Base-by-base conservation (phyloP, 2,329 filamentous ascomycete genomes). In the Colletotrichum magnum region DNA sequence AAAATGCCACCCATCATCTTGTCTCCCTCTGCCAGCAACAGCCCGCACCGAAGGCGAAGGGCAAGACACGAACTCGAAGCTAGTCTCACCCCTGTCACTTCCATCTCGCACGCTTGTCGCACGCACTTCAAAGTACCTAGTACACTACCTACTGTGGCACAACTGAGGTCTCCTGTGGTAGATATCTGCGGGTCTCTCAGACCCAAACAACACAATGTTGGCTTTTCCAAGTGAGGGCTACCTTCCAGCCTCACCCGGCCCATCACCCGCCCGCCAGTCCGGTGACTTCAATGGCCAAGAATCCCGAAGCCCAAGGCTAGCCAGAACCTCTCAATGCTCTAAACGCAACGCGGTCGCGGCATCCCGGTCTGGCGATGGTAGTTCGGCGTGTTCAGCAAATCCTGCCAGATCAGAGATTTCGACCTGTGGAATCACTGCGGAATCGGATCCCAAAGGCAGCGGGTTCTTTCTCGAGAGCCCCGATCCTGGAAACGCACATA, bases 1-100 rank as follows among this genome's bases (percentile, higher is more conserved):
- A 64, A 47, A 57, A 18, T 10, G 36, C 12, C 32, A 18, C 13
- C 43, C 32, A 10, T 24, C 21, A 24, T 63, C 59, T 54, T 24
- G 64, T 51, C 64, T 13, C 43, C 61, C 12, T 65, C 48, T 26
- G 41, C 43, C 18, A 65, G 66, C 66, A 56, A 48, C 13, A 53
- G 53, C 28, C 43, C 32, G 50, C 39, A 54, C n/a, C 39, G 9
- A 64, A 64, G 32, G 26, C 39, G 9, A 64, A 68, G 32, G 26
- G 41, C 28, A 43, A 47, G 16, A 53, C 50, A 45, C 16, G 28
- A 24, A 24, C 21, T 24, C 21, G 51, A 16, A 52, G 36, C 43
- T 67, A 67, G 41, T 18, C 21, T 39, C 32, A 66, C 66, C 50
- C 61, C 54, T n/a, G 24, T 16, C 32, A 28, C 15, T 24, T 7